Conservation (phyloP, 306 rosid genomes). For the Trichosanthes truncata region DNA sequence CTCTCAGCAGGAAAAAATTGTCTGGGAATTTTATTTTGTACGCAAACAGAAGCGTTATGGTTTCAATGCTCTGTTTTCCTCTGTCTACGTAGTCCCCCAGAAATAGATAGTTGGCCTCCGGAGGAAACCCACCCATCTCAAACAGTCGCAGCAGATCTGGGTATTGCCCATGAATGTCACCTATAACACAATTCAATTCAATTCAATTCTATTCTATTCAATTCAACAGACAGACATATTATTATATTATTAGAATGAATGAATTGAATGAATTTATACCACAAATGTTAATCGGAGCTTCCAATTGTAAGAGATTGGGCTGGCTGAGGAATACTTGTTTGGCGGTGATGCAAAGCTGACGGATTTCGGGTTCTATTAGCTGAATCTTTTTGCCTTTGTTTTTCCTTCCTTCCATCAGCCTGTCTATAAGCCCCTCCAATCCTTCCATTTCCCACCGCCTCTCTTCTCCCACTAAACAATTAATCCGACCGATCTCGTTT, state of each 20-base stretch:
- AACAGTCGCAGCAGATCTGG: conserved; percentile 72
- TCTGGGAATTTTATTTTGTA: conserved; percentile 75
- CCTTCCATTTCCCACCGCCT: conserved; percentile 54
- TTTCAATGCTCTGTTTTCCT: conserved; percentile 87
- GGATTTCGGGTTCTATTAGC: conserved; percentile 66
- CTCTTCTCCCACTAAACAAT: background rate
- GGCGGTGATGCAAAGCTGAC: conserved; percentile 55
- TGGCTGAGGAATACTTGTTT: conserved; percentile 67
- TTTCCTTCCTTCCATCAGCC: conserved; percentile 62
- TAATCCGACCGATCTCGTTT: background rate
- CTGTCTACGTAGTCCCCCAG: conserved; percentile 93
- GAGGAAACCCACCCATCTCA: conserved; percentile 82
- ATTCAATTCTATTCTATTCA: too few species aligned
- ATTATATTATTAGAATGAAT: too few species aligned
- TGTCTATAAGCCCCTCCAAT: conserved; percentile 63
- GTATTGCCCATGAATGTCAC: conserved; percentile 92
- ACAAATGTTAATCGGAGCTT: conserved; percentile 89
- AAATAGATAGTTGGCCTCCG: conserved; percentile 64
- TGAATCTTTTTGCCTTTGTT: conserved; percentile 59
- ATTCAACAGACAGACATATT: too few species aligned
- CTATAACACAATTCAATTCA: conserved; percentile 11
- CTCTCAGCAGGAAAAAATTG: conserved; percentile 74
- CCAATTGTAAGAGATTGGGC: conserved; percentile 67
- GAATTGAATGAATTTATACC: conserved; percentile 37
- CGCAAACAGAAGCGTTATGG: conserved; percentile 61